Percentiles rank a stretch among this genome's conserved stretches.
Conservation (phyloP, 257 asterid genomes). For the Asclepias syriaca region DNA sequence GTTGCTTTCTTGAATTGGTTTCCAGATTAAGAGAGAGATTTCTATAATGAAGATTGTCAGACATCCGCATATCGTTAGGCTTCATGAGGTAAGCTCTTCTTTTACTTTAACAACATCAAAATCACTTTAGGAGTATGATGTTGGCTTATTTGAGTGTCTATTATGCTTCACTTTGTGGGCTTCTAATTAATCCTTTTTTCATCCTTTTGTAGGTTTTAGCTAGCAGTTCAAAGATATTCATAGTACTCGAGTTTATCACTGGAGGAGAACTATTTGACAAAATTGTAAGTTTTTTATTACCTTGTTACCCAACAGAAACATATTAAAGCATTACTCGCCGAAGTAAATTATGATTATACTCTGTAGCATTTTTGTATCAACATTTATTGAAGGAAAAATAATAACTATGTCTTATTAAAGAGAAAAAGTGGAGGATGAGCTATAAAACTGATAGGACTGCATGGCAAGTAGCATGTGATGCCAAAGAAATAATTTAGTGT, state of each 20-base stretch:
- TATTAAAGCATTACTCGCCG: background rate
- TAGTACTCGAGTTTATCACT: constrained; percentile 77
- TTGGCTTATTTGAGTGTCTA: background rate
- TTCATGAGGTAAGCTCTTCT: constrained; percentile 63
- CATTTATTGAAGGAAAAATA: background rate
- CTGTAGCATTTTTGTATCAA: background rate
- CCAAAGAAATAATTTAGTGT: background rate
- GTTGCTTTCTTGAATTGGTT: constrained; percentile 23
- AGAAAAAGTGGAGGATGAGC: background rate
- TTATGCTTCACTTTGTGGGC: background rate
- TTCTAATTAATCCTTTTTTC: background rate
- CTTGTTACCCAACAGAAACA: background rate
- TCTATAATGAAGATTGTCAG: constrained; percentile 92
- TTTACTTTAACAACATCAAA: background rate
- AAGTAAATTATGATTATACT: background rate
- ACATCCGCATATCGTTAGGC: constrained; percentile 76
- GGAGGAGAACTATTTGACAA: constrained; percentile 93
- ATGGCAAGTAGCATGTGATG: background rate
- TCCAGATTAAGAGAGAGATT: constrained; percentile 81
- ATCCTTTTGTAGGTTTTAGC: constrained; percentile 61
- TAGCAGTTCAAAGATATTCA: constrained; percentile 63
- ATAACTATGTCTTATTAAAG: background rate
- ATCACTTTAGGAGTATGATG: background rate
- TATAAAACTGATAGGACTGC: background rate
- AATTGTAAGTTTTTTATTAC: constrained; percentile 48